Evolutionary conservation across 2,329 filamentous ascomycete genomes (phyloP), one percentile per base, ranked within the genome.

Genomic region (Xylaria polymorpha): DNA sequence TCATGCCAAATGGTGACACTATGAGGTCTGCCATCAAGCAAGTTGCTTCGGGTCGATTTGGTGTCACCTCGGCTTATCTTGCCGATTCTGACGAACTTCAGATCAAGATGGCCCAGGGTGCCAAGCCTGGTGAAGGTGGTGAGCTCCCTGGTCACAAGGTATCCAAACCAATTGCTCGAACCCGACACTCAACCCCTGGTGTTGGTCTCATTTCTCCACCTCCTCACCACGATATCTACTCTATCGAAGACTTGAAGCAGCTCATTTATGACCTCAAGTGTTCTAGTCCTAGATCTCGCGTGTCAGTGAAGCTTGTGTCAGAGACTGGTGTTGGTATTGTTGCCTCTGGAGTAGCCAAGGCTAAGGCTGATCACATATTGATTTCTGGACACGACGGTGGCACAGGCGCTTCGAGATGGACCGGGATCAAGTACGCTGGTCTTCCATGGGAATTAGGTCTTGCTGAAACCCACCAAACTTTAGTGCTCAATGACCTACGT

Each of bases 41-140:
- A 84, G 93, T 98, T 77, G 95, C 95, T 53, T 97, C 94, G 55
- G 95, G 95, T 72, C 92, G 95, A 77, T 98, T 98, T 77, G 95
- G 95, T 85, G 95, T 98, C 71, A 98, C 95, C 1, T 96, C 93
- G 68, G 93, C 94, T 79, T 98, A 98, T 80, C 89, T 98, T 18
- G 94, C 94, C 59, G 95, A 98, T 80, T 93, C 95, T 20, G 95
- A 98, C 78, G 94, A 98, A 83, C 86, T 98, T 55, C 95, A 98
- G 82, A 98, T 98, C 84, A 98, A 98, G 88, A 98, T 98, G 95
- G 95, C 95, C 10, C 95, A 98, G 83, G 95, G 95, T 80, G 95
- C 95, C 71, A 98, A 98, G 88, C 95, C 95, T 66, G 95, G 95
- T 82, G 95, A 98, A 82, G 95, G 95, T 85, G 95, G 95, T 87